Evolutionary conservation across 2,329 filamentous ascomycete genomes (phyloP).

Genomic region (Colletotrichum tabaci): DNA sequence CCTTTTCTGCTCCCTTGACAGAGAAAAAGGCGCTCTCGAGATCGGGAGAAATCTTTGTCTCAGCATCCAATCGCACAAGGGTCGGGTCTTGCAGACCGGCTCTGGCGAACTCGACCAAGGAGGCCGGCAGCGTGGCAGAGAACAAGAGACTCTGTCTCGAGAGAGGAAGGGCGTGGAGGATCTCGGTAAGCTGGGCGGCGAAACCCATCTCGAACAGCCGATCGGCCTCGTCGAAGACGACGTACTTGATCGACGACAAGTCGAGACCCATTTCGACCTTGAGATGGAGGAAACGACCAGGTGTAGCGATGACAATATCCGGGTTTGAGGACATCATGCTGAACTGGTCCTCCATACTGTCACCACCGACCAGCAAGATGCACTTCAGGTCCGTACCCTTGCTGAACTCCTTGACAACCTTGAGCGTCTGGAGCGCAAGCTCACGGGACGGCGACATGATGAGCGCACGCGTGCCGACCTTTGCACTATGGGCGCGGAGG

Average conservation of each 20-base stretch:
- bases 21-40: constrained; percentile 96
- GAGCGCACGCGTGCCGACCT: constrained; percentile 87
- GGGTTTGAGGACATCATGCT: constrained; percentile 93
- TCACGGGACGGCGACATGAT: constrained; percentile 95
- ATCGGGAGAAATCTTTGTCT: constrained; percentile 96
- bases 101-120: constrained; percentile 94
- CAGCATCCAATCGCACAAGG: constrained; percentile 90
- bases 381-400: constrained; percentile 91
- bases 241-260: constrained; percentile 91
- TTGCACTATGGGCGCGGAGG: constrained; percentile 87
- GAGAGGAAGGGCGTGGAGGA: constrained; percentile 87
- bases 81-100: constrained; percentile 94
- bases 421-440: constrained; percentile 92
- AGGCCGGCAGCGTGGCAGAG: constrained; percentile 94
- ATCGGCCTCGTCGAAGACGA: constrained; percentile 98
- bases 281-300: constrained; percentile 94
- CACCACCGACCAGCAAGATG: constrained; percentile 93
- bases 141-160: constrained; percentile 93
- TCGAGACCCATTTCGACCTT: constrained; percentile 97
- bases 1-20: constrained; percentile 93
- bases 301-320: constrained; percentile 97
- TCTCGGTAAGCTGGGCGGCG: constrained; percentile 91
- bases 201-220: constrained; percentile 99
- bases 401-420: constrained; percentile 95
- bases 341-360: constrained; percentile 96